Evolutionary conservation across 2,329 filamentous ascomycete genomes (phyloP), one percentile per base, ranked within the genome.

Genomic region (Mollisia scopiformis): DNA sequence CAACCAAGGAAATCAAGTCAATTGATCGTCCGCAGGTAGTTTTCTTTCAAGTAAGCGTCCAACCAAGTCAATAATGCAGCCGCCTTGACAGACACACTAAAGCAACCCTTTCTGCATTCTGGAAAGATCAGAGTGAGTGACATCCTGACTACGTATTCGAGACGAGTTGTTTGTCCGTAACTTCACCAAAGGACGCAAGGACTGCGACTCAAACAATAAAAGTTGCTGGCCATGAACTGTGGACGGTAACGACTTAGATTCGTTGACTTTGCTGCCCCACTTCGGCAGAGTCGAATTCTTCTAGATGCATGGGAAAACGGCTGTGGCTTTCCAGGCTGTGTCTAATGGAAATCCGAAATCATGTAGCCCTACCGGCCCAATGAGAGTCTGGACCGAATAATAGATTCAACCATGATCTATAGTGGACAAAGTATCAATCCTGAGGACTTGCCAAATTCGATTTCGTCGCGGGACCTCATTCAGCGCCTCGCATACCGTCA

Each of bases 231-330:
- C n/a, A n/a, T n/a, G n/a, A n/a, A n/a, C n/a, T 30, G 25, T 14
- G 14, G 16, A 23, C 8, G n/a, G 41, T 49, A 33, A 41, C 37
- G 49, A 47, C 14, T 31, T 28, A 39, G 49, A 28, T 30, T 47
- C 49, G 39, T 41, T 4, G 35, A 35, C 33, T 59, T 49, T 21
- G 43, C 46, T 62, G 55, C 61, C 56, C 61, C 60, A 31, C 46
- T 41, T 62, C 54, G 63, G 55, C 53, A 61, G 55, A 33, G 33
- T 35, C 3, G 16, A 50, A 57, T 53, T 43, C 49, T 47, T 54
- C 53, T 47, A 21, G 28, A 27, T 43, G 41, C 58, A 27, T 63
- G 61, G 62, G 59, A 28, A 27, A 63, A 62, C 63, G 61, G 58
- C 57, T 55, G 57, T 66, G 62, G 63, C 58, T 63, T 55, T 50